Percentiles rank a stretch among this genome's conserved stretches.
Evolutionary conservation across 1,139 yeast genomes (phyloP).

Genomic region (Yarrowia galli): DNA sequence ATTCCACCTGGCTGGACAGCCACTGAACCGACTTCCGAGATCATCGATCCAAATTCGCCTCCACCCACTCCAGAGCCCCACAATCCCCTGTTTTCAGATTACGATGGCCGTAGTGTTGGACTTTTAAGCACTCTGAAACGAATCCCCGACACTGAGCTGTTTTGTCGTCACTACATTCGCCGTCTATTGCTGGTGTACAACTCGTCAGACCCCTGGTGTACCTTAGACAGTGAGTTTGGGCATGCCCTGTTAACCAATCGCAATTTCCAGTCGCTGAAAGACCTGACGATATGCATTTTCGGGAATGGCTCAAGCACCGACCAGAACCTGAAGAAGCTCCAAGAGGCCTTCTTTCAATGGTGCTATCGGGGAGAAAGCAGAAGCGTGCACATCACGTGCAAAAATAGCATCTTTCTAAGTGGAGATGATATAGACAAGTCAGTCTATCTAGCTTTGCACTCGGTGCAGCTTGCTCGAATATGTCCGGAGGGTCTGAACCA

Average conservation of each 20-base stretch:
- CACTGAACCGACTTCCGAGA: background rate
- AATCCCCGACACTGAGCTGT: background rate
- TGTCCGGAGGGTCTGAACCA: background rate
- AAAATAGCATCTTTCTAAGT: slow-evolving; percentile 10
- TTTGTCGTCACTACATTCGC: background rate
- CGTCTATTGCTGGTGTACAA: slow-evolving; percentile 5
- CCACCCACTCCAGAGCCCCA: slow-evolving; percentile 12
- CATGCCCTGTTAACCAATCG: background rate
- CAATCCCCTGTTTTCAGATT: slow-evolving; percentile 20
- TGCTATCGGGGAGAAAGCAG: background rate
- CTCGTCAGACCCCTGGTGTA: slow-evolving; percentile 21
- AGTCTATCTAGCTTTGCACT: background rate
- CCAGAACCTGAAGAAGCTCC: background rate
- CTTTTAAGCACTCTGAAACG: background rate
- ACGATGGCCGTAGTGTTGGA: slow-evolving; percentile 6
- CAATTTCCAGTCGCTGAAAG: background rate
- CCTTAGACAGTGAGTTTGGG: slow-evolving; percentile 6
- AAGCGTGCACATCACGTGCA: slow-evolving; percentile 13
- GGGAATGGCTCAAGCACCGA: slow-evolving; percentile 6
- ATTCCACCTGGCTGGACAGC: background rate
- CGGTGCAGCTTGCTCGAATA: background rate
- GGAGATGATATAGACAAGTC: background rate
- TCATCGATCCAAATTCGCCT: slow-evolving; percentile 15
- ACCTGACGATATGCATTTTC: slow-evolving; percentile 2
- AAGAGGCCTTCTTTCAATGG: slow-evolving; percentile 2